phyloP scores from a whole-genome alignment of 2,329 filamentous ascomycete genomes.

The Diplodia scrobiculata region DNA sequence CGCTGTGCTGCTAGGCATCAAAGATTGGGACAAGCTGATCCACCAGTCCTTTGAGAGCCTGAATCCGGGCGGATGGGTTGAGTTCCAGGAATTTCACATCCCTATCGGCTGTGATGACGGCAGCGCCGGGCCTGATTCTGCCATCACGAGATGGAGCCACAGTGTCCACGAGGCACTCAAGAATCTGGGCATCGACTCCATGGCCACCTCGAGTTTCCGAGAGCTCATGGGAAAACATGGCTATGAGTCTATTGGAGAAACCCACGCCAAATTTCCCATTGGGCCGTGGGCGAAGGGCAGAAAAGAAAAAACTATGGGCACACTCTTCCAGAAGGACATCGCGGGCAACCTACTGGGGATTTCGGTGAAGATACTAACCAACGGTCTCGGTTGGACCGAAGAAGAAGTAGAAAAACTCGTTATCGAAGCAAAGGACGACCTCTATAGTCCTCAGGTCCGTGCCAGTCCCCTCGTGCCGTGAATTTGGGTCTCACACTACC shows the following conservation, averaged over 20 bases:
- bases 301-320: constrained; percentile 55
- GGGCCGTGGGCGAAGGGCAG: constrained; percentile 53
- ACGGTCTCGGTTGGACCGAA: constrained; percentile 34
- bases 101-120: constrained; percentile 35
- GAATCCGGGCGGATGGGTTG: constrained; percentile 54
- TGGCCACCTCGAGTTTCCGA: constrained; percentile 45
- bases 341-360: constrained; percentile 35
- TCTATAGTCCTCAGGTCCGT: constrained; percentile 31
- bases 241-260: constrained; percentile 50
- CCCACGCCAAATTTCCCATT: constrained; percentile 42
- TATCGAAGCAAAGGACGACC: constrained; percentile 28
- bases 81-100: constrained; percentile 49
- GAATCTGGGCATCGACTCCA: constrained; percentile 47
- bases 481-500: background rate
- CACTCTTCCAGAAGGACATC: constrained; percentile 40
- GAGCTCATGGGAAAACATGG: constrained; percentile 47
- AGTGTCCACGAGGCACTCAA: constrained; percentile 43
- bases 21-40: constrained; percentile 55
- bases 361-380: constrained; percentile 33
- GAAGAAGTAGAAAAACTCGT: constrained; percentile 32
- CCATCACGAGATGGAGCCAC: constrained; percentile 33
- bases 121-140: constrained; percentile 31
- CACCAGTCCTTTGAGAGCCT: constrained; percentile 45
- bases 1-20: constrained; percentile 54
- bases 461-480: background rate